Evolutionary conservation across 2,329 filamentous ascomycete species (phyloP), one percentile per base, ranked within the genome.

Genomic region (Cadophora sp.): DNA sequence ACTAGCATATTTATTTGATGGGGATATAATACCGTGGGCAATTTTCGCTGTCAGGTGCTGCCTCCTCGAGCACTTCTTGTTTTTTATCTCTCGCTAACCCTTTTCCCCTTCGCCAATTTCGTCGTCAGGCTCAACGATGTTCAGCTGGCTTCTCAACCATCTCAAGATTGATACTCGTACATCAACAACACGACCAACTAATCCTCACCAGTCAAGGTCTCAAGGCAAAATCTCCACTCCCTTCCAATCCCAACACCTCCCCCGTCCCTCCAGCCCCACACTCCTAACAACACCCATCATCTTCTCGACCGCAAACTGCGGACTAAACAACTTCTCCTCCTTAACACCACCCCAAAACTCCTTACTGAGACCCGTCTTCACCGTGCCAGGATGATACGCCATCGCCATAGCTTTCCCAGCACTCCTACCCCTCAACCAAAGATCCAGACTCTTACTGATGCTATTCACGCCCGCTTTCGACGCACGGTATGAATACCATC

Each of bases 401-500:
- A 96, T 80, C 0, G 88, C 87, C 71, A 93, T 82, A 0, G 90
- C 91, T 61, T 86, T 87, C 0, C 85, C 84, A 0, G 84, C 87
- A 66, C 85, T 84, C 50, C 83, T 82, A 4, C 83, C 81, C 43
- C 79, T 78, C 39, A 96, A 79, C 74, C 89, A 85, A 33, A 91
- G 83, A 76, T 96, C 92, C 68, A 93, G 88, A 7, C 86, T 90
- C 79, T 89, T 91, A 8, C 87, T 87, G 14, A 93, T 66, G 74
- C 89, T 89, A 70, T 89, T 93, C 3, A 95, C 87, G 1, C 84
- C 91, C 0, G 91, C 87, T 78, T 96, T 96, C 62, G 87, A 90
- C 8, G 90, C 87, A 16, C 93, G 88, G 78, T 96, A 96, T 65
- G 85, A 88, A 78, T 93, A 96, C 93, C 92, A 96, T 0, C 93